A percentile compares a stretch with the other conserved stretches of the same genome.
Conservation (phyloP, 192 early-diverging fungal genomes). For the Backusella parvicylindrica region DNA sequence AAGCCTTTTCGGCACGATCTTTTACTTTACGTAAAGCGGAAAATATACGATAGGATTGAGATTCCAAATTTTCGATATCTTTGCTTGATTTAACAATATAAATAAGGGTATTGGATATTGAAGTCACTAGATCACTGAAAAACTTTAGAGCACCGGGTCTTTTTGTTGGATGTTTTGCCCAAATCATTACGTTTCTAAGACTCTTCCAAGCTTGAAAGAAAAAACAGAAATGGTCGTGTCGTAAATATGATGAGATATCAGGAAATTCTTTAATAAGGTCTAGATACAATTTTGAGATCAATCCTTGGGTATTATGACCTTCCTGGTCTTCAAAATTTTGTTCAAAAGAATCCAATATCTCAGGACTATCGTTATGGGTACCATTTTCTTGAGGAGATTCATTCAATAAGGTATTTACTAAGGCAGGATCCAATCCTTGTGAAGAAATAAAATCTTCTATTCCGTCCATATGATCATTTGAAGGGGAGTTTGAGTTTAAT, state of each 20-base stretch:
- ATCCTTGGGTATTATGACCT: neutral
- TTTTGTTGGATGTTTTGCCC: neutral
- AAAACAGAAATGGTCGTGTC: neutral
- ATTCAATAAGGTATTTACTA: neutral
- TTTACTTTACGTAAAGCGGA: neutral
- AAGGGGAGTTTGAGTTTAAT: neutral
- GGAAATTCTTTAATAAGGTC: neutral
- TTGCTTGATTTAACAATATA: neutral
- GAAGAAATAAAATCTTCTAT: neutral
- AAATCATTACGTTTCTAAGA: neutral
- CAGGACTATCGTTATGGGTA: neutral
- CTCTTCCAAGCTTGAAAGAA: constrained; percentile 5
- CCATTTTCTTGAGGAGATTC: neutral
- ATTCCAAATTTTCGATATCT: neutral
- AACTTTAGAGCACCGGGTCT: neutral
- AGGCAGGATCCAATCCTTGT: neutral
- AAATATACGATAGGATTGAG: neutral
- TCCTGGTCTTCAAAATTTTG: neutral
- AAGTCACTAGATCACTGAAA: neutral
- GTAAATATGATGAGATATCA: neutral
- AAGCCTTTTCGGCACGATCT: neutral
- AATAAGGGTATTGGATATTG: neutral
- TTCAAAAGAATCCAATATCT: too few relatives aligned
- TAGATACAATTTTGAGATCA: neutral
- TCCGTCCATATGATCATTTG: neutral